Base-by-base conservation (phyloP, 2,329 filamentous ascomycete genomes). In the Ascochyta viciae-villosae region DNA sequence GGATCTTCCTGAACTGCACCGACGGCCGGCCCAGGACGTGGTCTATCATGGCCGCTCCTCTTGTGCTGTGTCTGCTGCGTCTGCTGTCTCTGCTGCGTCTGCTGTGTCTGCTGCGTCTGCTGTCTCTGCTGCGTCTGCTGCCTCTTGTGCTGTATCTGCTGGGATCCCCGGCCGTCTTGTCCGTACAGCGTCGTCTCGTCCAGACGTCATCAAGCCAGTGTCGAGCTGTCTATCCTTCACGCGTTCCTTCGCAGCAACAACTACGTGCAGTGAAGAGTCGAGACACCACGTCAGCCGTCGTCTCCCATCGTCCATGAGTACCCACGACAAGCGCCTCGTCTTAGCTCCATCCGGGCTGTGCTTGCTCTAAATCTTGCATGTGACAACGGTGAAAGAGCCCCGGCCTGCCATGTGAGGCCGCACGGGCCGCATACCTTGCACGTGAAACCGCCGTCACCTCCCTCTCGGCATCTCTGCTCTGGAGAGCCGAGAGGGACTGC, bases 1-100 rank as follows among this genome's bases (percentile, higher is more conserved):
- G 94, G 46, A 96, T 88, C 71, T 96, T 92, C 62, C 94, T 87
- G 70, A 96, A 96, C 79, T 94, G 91, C 71, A 90, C 87, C 58
- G 93, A 97, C 31, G 94, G 94, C 62, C 92, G 88, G 61, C 94
- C 94, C 44, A 98, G 82, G 54, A 97, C 89, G 82, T 98, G 94
- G 77, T 98, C 94, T 63, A 76, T 76, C 74, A 76, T 76, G 49
- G 29, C 63, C 23, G 44, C 38, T 29, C 42, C 16, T 24, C 27
- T 23, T 37, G 8, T 29, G 10, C 8, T 10, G 10, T 10, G 9
- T 29, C 27, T 29, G 8, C 27, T 29, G 19, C 27, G 6, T 29
- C 27, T 8, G 27, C 27, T 10, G 9, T 6, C 2, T 29, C 27
- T 8, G 16, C 16, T 16, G 16, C 16, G 16, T 29, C 6, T 19